Evolutionary conservation across 2,329 filamentous ascomycete genomes (phyloP), one percentile per base, ranked within the genome.

Genomic region (Fragosphaeria purpurea): DNA sequence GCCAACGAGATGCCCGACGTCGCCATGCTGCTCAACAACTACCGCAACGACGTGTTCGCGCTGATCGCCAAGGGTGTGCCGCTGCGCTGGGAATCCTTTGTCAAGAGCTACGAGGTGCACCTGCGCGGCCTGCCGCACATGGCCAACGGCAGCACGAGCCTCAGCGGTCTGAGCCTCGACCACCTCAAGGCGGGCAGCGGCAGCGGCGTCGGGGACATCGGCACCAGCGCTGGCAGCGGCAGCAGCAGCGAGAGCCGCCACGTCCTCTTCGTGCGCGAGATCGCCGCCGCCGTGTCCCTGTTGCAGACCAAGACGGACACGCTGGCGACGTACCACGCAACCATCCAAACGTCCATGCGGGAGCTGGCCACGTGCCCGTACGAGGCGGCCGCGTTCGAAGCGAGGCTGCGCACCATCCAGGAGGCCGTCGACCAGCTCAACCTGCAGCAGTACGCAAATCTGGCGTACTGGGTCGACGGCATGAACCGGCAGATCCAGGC

Each of bases 21-120:
- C 52, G 82, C 89, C 1, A 83, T 95, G 46, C 73, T 99, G 30
- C 75, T 98, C 31, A 89, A 87, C 62, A 89, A 91, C 31, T 95
- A 97, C 63, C 82, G 89, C 58, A 95, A 94, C 57, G 88, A 96
- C 55, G 88, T 93, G 1, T 90, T 95, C 61, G 72, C 73, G 42
- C 76, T 95, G 54, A 83, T 98, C 54, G 76, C 77, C 22, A 96
- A 94, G 67, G 93, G 94, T 53, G 79, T 97, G 34, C 88, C 88
- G 1, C 70, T 98, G 33, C 83, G 89, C 60, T 99, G 93, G 93
- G 93, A 98, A 62, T 95, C 93, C 0, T 97, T 99, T 60, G 88
- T 98, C 48, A 91, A 96, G 65, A 90, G 89, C 2, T 96, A 96
- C 65, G 93, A 98, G 64, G 76, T 96, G 35, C 90, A 90, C 58